Evolutionary conservation across 805 yeast genomes (phyloP).

Genomic region (Kurtzmaniella cleridarum): DNA sequence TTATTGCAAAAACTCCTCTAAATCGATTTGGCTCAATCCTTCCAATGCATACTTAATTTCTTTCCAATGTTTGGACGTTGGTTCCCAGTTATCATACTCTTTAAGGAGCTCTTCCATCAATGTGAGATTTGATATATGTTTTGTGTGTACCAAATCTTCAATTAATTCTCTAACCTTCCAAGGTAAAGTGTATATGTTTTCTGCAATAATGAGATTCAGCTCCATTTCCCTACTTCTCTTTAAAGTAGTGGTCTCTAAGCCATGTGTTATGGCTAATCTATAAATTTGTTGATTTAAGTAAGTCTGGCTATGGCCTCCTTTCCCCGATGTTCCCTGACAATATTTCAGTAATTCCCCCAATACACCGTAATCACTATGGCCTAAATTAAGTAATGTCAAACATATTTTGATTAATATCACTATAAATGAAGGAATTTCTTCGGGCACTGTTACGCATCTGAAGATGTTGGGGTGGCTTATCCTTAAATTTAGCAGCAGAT

Average conservation of each 20-base stretch:
- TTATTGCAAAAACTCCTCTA: constrained; percentile 21
- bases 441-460: constrained; percentile 20
- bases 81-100: constrained; percentile 26
- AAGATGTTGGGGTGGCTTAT: constrained; percentile 34
- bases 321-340: constrained; percentile 19
- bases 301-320: constrained; percentile 24
- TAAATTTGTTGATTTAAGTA: constrained; percentile 20
- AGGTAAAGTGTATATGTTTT: constrained; percentile 25
- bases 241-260: constrained; percentile 30
- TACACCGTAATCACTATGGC: constrained; percentile 27
- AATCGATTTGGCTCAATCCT: constrained; percentile 25
- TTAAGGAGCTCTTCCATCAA: constrained; percentile 19
- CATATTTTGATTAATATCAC: constrained; percentile 21
- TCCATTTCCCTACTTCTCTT: neutral
- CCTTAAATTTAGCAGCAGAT: constrained; percentile 24
- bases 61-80: constrained; percentile 22
- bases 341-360: constrained; percentile 24
- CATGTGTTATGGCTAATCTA: constrained; percentile 22
- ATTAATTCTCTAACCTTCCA: constrained; percentile 36
- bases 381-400: constrained; percentile 30
- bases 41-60: constrained; percentile 29
- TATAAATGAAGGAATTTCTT: constrained; percentile 22
- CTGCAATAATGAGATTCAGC: neutral
- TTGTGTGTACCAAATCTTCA: constrained; percentile 26
- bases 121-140: constrained; percentile 21